Evolutionary conservation across 768 basidiomycete species (phyloP).

Genomic region (Russula dissimulans): DNA sequence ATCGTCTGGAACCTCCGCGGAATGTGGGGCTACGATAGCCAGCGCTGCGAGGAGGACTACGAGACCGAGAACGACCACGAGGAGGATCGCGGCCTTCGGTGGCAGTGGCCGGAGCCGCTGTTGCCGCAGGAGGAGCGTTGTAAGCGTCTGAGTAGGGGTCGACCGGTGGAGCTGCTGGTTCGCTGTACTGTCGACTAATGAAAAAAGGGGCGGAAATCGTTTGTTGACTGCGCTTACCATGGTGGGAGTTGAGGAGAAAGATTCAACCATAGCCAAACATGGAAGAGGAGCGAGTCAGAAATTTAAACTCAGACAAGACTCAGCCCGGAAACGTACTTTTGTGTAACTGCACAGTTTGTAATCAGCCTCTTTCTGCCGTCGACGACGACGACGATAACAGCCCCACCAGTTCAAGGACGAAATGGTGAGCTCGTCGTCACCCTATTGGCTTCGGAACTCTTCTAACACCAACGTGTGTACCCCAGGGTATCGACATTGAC

Average conservation of each 20-base stretch:
- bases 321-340: slow-evolving; percentile 31
- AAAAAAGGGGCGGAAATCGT: background rate
- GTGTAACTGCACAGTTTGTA: slow-evolving; percentile 51
- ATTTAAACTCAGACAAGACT: slow-evolving; percentile 24
- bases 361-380: slow-evolving; percentile 39
- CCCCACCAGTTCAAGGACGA: slow-evolving; percentile 37
- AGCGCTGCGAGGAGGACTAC: slow-evolving; percentile 53
- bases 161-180: slow-evolving; percentile 45
- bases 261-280: slow-evolving; percentile 27
- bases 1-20: slow-evolving; percentile 37
- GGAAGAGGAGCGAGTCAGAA: slow-evolving; percentile 3
- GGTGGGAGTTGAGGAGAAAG: slow-evolving; percentile 37
- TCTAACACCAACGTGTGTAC: slow-evolving; percentile 1
- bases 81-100: slow-evolving; percentile 49
- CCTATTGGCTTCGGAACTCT: slow-evolving; percentile 18
- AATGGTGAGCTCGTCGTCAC: slow-evolving; percentile 65
- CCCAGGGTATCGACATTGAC: slow-evolving; percentile 90
- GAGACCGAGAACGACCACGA: slow-evolving; percentile 65
- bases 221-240: slow-evolving; percentile 48
- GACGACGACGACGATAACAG: slow-evolving; percentile 30
- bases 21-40: slow-evolving; percentile 49
- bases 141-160: slow-evolving; percentile 83
- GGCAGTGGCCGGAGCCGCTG: slow-evolving; percentile 31
- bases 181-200: slow-evolving; percentile 47
- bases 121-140: slow-evolving; percentile 49